These are phyloP conservation scores for Cynara cardunculus DNA, from an alignment of 129 eudicot genomes.

Conservation along the genomic window DNA sequence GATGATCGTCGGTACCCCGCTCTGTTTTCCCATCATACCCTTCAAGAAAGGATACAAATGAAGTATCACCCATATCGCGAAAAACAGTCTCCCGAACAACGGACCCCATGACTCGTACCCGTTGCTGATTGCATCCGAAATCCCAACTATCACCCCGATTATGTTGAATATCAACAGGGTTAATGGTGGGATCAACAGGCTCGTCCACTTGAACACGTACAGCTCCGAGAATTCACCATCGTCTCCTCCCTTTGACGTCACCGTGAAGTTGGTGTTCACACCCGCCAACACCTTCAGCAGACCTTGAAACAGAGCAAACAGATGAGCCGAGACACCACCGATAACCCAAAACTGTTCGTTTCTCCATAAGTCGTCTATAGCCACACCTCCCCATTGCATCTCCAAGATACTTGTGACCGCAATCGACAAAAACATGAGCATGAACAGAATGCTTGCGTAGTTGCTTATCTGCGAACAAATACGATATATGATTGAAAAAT, in stretches of 20 bases:
- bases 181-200: conserved; percentile 64
- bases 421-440: conserved; percentile 65
- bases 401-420: conserved; percentile 68
- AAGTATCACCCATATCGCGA: conserved; percentile 76
- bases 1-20: conserved; percentile 54
- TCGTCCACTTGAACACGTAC: conserved; percentile 74
- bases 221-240: conserved; percentile 71
- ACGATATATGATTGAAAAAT: not conserved
- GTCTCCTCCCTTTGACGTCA: conserved; percentile 67
- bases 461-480: conserved; percentile 55
- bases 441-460: conserved; percentile 71
- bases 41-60: conserved; percentile 84
- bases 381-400: conserved; percentile 79
- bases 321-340: conserved; percentile 68
- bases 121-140: conserved; percentile 63
- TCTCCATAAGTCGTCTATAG: conserved; percentile 73
- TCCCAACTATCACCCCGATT: conserved; percentile 60
- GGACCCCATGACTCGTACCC: conserved; percentile 87
- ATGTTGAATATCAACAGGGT: conserved; percentile 57
- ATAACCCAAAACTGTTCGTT: conserved; percentile 89
- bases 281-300: conserved; percentile 78
- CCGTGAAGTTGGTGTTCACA: conserved; percentile 73
- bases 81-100: conserved; percentile 59
- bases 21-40: conserved; percentile 75
- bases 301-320: conserved; percentile 77